Conservation (phyloP, 2,329 filamentous ascomycete genomes). For the Ophiobolus disseminans region DNA sequence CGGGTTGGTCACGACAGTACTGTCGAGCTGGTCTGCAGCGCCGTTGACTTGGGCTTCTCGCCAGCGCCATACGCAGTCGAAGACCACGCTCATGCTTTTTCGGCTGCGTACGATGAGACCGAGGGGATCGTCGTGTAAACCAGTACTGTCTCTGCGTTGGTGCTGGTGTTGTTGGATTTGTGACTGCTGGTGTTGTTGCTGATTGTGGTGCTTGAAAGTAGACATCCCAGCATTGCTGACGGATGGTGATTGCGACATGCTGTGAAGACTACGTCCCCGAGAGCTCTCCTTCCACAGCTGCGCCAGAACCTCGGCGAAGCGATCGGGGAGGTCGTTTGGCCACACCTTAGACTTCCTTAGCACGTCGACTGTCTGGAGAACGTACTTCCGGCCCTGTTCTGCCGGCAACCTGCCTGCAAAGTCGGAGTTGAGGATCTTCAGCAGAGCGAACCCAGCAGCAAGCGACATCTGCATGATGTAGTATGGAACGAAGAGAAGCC, state of each 20-base stretch:
- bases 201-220: slow-evolving; percentile 38
- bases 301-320: slow-evolving; percentile 82
- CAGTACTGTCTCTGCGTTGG: slow-evolving; percentile 36
- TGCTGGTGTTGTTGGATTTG: slow-evolving; percentile 25
- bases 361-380: slow-evolving; percentile 73
- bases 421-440: slow-evolving; percentile 78
- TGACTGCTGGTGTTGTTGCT: slow-evolving; percentile 29
- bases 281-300: slow-evolving; percentile 77
- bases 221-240: slow-evolving; percentile 40
- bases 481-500: slow-evolving; percentile 72
- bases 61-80: slow-evolving; percentile 87
- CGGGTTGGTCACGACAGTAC: slow-evolving; percentile 83
- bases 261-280: slow-evolving; percentile 45
- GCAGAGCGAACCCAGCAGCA: slow-evolving; percentile 77
- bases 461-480: slow-evolving; percentile 87
- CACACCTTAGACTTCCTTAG: slow-evolving; percentile 77
- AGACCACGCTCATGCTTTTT: slow-evolving; percentile 85
- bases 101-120: slow-evolving; percentile 83
- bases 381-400: slow-evolving; percentile 71
- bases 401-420: slow-evolving; percentile 70
- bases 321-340: slow-evolving; percentile 79
- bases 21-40: slow-evolving; percentile 55
- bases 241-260: slow-evolving; percentile 47
- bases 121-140: slow-evolving; percentile 69
- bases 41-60: slow-evolving; percentile 67